These are phyloP conservation scores for Narthecium ossifragum DNA, from an alignment of 106 monocot genomes.

Conservation along the genomic window DNA sequence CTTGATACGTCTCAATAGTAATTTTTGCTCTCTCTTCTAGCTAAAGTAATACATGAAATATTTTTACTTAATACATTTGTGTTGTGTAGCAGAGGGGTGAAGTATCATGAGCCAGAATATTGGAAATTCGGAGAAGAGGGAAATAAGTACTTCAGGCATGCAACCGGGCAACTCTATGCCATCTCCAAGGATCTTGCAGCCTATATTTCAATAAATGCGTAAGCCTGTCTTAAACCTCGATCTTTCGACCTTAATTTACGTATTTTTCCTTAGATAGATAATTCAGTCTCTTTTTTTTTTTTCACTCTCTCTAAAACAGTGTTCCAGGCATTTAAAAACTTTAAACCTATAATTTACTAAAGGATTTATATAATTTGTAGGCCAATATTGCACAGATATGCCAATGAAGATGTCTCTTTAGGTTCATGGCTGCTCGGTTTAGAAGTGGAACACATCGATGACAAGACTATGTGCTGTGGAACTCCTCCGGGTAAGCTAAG, in stretches of 20 bases:
- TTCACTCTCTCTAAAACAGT: too few relatives aligned
- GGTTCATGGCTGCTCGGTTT: conserved; percentile 91
- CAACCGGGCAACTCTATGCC: conserved; percentile 95
- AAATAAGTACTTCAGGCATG: conserved; percentile 88
- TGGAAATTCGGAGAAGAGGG: conserved; percentile 96
- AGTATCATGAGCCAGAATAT: conserved; percentile 92
- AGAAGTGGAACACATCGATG: conserved; percentile 80
- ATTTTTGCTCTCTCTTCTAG: too few relatives aligned
- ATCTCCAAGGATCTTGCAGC: conserved; percentile 85
- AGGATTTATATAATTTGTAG: conserved; percentile 6
- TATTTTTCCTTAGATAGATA: background rate
- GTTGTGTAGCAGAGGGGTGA: conserved; percentile 48
- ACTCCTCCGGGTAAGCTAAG: conserved; percentile 65
- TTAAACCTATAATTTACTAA: too few relatives aligned
- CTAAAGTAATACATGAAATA: too few relatives aligned
- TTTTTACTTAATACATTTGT: too few relatives aligned
- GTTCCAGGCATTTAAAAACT: too few relatives aligned
- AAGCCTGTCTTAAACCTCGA: conserved; percentile 6
- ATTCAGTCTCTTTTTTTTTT: background rate
- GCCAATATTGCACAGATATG: conserved; percentile 60
- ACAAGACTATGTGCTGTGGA: conserved; percentile 77
- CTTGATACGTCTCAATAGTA: too few relatives aligned
- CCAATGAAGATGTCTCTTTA: conserved; percentile 71
- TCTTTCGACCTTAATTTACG: too few relatives aligned
- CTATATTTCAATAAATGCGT: conserved; percentile 88